A percentile compares a stretch with the other conserved stretches of the same genome.
phyloP scores from a whole-genome alignment of 306 rosid species.

The Castanea crenata region DNA sequence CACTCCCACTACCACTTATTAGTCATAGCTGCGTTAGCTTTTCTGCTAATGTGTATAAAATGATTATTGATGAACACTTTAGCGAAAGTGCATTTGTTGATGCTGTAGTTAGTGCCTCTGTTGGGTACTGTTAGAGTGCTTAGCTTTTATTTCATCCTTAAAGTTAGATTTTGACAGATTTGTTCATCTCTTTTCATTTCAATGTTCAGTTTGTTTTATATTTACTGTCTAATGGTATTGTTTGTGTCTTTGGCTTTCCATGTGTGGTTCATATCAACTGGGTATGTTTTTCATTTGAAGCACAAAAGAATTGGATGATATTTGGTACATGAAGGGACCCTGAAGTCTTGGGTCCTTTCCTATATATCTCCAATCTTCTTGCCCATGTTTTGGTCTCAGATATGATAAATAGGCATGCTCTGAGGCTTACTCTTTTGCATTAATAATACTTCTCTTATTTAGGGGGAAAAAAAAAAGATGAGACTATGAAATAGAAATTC shows the following conservation, averaged over 20 bases:
- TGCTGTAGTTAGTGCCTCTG: conserved; percentile 30
- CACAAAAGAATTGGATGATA: background rate
- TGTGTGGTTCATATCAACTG: background rate
- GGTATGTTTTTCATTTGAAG: background rate
- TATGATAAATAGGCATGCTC: too few species aligned
- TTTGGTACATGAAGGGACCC: background rate
- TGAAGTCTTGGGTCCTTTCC: background rate
- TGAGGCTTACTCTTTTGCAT: too few species aligned
- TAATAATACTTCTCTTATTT: too few species aligned
- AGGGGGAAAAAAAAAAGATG: background rate
- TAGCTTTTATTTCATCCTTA: conserved; percentile 23
- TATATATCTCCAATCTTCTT: too few species aligned
- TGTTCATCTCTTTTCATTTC: conserved; percentile 24
- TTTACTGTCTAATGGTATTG: background rate
- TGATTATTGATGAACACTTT: conserved; percentile 8
- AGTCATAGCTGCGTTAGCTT: conserved; percentile 3
- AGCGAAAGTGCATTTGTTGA: conserved; percentile 35
- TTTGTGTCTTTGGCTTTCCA: background rate
- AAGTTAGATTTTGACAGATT: conserved; percentile 18
- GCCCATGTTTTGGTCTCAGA: too few species aligned
- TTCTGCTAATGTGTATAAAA: conserved; percentile 34
- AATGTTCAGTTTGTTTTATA: conserved; percentile 10
- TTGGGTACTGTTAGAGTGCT: conserved; percentile 16
- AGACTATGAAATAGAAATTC: background rate
- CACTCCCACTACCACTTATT: conserved; percentile 22